Evolutionary conservation across 306 rosid species (phyloP), one percentile per base, ranked within the genome.

Genomic region (Amphicarpaea edgeworthii): DNA sequence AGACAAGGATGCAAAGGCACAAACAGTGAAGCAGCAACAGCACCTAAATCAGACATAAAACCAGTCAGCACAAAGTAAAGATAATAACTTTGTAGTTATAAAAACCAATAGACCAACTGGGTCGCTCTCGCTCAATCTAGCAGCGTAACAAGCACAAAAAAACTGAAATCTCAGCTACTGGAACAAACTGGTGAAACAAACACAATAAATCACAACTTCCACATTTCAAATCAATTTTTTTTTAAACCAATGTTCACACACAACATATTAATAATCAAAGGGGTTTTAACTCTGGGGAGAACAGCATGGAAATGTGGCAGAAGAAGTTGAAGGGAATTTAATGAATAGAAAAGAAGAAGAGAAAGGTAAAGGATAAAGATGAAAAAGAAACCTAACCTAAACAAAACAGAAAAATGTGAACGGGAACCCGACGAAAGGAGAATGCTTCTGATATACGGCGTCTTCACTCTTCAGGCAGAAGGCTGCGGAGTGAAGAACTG

Each of bases 1-100:
- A 60, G 30, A 46, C 30, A 49, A 75, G 19, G 43, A 11, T 17
- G 15, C 12, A 65, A 47, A 62, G 15, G 40, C 61, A 46, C 34
- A 11, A 66, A 49, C n/a, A 57, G 28, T 6, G 14, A 58, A 17
- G 15, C 7, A 72, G 41, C 28, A 66, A 65, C 47, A 66, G 3
- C 45, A 59, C 82, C 77, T 65, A 70, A 40, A 58, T 46, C 14
- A 15, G 7, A 62, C 46, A 62, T 26, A 47, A 50, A 8, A 17
- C 23, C 26, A 40, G 4, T 70, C 73, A 69, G 61, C 20, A 61
- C 43, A 8, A 46, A 1, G 20, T 30, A 60, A 60, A 68, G 50
- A 49, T 12, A 16, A 49, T 4, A 62, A 75, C 61, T 40, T 81
- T 16, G 15, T 4, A 42, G 38, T 8, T 16, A 58, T n/a, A 20